Evolutionary conservation across 345 rosid genomes (phyloP).

Genomic region (Angophora floribunda): DNA sequence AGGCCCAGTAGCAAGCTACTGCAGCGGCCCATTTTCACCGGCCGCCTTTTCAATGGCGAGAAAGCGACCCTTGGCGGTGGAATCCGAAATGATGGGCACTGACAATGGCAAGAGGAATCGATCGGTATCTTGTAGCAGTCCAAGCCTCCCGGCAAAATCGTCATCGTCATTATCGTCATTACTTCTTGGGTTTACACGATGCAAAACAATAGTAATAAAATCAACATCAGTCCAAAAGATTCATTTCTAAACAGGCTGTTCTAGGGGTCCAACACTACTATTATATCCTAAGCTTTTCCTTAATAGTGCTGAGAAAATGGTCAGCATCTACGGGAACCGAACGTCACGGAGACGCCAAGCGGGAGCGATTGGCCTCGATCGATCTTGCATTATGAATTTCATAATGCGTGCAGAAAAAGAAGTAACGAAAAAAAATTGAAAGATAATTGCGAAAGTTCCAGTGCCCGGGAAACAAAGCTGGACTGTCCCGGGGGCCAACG

Average conservation of each 20-base stretch:
- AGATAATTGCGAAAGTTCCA: neutral
- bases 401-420: neutral
- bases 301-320: neutral
- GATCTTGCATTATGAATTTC: neutral
- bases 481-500: neutral
- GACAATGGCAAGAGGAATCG: neutral
- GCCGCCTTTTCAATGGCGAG: neutral
- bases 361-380: neutral
- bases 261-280: neutral
- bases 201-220: neutral
- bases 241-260: neutral
- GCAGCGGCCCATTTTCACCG: neutral
- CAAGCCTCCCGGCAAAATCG: neutral
- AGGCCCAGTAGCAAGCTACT: neutral
- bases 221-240: neutral
- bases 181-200: neutral
- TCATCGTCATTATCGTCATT: neutral
- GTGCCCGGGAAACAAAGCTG: neutral
- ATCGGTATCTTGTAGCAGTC: accelerated
- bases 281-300: neutral
- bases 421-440: neutral
- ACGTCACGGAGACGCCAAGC: neutral
- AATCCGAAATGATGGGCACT: neutral
- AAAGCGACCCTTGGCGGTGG: neutral
- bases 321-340: neutral